Conservation (phyloP, 2,329 filamentous ascomycete species). For the Pyrenophora tritici-repentis region DNA sequence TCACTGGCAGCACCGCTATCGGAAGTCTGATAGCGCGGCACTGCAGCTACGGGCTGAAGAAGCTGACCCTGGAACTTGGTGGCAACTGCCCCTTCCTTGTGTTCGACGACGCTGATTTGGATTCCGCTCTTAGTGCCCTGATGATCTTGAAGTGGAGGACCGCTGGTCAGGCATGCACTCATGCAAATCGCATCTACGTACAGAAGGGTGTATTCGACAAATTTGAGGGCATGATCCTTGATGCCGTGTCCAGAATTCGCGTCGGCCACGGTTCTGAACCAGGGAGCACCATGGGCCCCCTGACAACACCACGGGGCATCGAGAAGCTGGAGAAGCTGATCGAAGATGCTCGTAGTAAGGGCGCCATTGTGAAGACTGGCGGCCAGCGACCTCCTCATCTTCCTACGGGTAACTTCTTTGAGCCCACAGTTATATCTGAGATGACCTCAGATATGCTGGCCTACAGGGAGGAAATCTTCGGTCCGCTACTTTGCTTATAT, state of each 20-base stretch:
- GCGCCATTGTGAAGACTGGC: slow-evolving; percentile 49
- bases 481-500: slow-evolving; percentile 63
- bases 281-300: slow-evolving; percentile 59
- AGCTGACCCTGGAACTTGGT: slow-evolving; percentile 64
- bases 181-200: slow-evolving; percentile 55
- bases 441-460: slow-evolving; percentile 20
- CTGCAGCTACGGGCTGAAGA: slow-evolving; percentile 62
- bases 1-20: slow-evolving; percentile 59
- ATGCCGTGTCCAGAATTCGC: slow-evolving; percentile 51
- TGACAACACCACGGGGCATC: background rate
- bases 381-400: slow-evolving; percentile 55
- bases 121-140: slow-evolving; percentile 48
- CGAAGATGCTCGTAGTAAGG: background rate
- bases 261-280: slow-evolving; percentile 57
- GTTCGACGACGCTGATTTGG: slow-evolving; percentile 64
- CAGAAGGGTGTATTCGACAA: slow-evolving; percentile 48
- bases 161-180: slow-evolving; percentile 19
- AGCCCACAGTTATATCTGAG: slow-evolving; percentile 46
- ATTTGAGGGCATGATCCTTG: slow-evolving; percentile 40
- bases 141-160: slow-evolving; percentile 4
- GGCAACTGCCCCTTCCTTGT: slow-evolving; percentile 66
- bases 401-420: slow-evolving; percentile 50
- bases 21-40: slow-evolving; percentile 63
- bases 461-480: slow-evolving; percentile 63
- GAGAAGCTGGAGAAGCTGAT: background rate